Evolutionary conservation across 768 basidiomycete genomes (phyloP).

Genomic region (Naganishia vaughanmartiniae): DNA sequence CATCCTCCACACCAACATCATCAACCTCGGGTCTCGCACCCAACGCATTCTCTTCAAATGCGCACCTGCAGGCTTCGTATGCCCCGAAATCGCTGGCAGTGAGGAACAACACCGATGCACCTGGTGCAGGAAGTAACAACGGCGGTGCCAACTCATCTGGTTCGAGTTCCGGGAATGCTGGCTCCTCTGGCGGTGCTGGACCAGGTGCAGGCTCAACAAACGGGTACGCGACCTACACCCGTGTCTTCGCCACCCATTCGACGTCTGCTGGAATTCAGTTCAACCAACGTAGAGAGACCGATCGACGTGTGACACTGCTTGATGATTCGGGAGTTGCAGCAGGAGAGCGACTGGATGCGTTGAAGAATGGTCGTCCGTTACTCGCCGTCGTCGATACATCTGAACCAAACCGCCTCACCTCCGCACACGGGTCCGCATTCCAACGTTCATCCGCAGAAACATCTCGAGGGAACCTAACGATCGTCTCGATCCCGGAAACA

Average conservation of each 20-base stretch:
- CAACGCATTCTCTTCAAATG: conserved; percentile 49
- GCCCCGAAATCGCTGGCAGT: neutral
- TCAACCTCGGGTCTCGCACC: conserved; percentile 30
- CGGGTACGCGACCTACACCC: conserved; percentile 8
- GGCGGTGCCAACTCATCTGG: conserved; percentile 37
- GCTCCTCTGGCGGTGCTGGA: conserved; percentile 33
- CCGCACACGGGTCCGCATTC: neutral
- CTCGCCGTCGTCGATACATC: neutral
- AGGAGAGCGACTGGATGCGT: conserved; percentile 4
- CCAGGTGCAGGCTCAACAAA: conserved; percentile 8
- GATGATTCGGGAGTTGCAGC: no score
- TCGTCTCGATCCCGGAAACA: conserved; percentile 12
- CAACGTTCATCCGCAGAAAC: neutral
- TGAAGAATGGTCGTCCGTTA: neutral
- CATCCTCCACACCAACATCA: neutral
- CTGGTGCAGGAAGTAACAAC: conserved; percentile 31
- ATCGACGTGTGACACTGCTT: neutral
- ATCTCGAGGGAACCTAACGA: neutral
- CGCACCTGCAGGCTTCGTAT: conserved; percentile 38
- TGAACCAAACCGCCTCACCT: neutral
- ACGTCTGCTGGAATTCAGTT: conserved; percentile 11
- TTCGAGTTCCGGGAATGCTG: conserved; percentile 29
- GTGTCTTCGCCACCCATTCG: neutral
- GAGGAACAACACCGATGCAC: neutral
- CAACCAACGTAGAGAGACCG: conserved; percentile 20